Percentiles rank a stretch among this genome's conserved stretches.
These are phyloP conservation scores for Citrullus amarus DNA, from an alignment of 306 rosid species.

Conservation along the genomic window DNA sequence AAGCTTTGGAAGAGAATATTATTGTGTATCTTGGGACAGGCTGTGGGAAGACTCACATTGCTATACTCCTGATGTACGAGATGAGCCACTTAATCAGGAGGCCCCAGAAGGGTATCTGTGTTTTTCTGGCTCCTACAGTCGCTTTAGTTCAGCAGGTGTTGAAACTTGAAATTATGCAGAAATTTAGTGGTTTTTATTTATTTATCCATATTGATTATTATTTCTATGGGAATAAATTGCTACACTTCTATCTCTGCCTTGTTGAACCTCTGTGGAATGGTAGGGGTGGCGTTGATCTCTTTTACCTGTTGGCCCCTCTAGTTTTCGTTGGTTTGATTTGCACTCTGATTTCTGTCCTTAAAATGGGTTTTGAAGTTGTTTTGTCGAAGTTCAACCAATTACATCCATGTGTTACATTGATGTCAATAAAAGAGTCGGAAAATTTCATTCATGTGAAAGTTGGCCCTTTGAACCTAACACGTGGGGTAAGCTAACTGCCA, in stretches of 20 bases:
- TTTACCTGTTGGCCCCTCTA: neutral
- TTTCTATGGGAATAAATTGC: neutral
- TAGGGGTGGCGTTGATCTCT: neutral
- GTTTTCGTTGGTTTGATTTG: neutral
- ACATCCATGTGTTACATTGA: neutral
- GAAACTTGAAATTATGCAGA: neutral
- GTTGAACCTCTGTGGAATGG: neutral
- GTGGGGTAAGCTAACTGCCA: neutral
- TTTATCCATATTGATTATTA: neutral
- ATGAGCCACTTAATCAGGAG: conserved; percentile 53
- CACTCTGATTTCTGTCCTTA: neutral
- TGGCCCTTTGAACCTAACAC: neutral
- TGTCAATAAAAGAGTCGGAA: neutral
- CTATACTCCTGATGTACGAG: conserved; percentile 70
- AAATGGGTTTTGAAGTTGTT: neutral
- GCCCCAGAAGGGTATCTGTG: conserved; percentile 54
- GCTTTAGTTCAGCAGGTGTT: conserved; percentile 81
- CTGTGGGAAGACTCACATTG: conserved; percentile 90
- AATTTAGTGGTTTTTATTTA: neutral
- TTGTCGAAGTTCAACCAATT: neutral
- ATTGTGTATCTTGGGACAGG: conserved; percentile 90
- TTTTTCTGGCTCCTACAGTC: conserved; percentile 92
- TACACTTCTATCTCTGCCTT: neutral
- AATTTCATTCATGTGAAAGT: neutral
- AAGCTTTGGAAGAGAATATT: conserved; percentile 78